Base-by-base conservation (phyloP, 2,329 filamentous ascomycete genomes). In the Penicillium fuscoglaucum region DNA sequence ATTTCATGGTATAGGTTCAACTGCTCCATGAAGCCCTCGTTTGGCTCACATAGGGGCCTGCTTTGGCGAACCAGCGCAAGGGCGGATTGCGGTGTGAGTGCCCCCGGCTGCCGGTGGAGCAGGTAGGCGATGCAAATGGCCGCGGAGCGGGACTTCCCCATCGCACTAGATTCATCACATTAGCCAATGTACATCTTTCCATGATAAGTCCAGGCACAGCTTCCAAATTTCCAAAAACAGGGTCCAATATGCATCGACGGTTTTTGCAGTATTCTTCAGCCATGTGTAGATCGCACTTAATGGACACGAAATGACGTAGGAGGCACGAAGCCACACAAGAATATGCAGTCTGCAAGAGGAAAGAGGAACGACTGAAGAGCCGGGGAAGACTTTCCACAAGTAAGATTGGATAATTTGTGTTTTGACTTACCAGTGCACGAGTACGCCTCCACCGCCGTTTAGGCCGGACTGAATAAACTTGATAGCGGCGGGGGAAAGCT, bases 111-210 rank as follows among this genome's bases (percentile, higher is more conserved):
- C 52, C 62, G 68, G 63, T 83, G 81, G 74, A 98, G 88, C 51
- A 98, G 81, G 75, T 93, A 98, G 61, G 95, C 93, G 58, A 96
- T 84, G 55, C 91, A 84, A 64, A 90, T 85, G 33, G 91, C 88
- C 65, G 93, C 90, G 48, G 93, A 98, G 59, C 95, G 90, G 35
- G 93, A 97, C 78, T 96, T 96, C 53, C 95, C 95, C 87, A 96
- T 96, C 24, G 92, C 93, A 82, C 95, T 96, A 51, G 77, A 84
- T 81, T 81, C 55, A 28, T 40, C 40, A 48, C 39, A 46, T 66
- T 10, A 51, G 59, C 58, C 62, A 46, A 33, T 43, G 46, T 49
- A 48, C 24, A 40, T 44, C n/a, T 35, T 53, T 44, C 31, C 21
- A 28, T 39, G n/a, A 55, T 12, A 28, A 39, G 33, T 35, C 43